A percentile compares a stretch with the other conserved stretches of the same genome.
These are phyloP conservation scores for Penicillium paxilli DNA, from an alignment of 495 filamentous ascomycete genomes.

Conservation along the genomic window DNA sequence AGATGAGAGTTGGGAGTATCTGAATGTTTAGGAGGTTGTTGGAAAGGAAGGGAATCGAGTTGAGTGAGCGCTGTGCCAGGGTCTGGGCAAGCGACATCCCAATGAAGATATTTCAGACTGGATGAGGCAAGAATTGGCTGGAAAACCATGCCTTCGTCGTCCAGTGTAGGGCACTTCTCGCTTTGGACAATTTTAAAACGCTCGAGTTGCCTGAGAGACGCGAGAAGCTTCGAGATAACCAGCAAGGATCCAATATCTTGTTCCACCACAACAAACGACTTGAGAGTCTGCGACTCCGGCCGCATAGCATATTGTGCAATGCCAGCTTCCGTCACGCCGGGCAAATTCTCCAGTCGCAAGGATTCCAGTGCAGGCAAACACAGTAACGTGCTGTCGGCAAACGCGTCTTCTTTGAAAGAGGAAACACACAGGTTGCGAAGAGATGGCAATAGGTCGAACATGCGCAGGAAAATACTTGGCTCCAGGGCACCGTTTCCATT, in stretches of 20 bases:
- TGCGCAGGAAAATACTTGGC: conserved; percentile 65
- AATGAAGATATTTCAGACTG: conserved; percentile 70
- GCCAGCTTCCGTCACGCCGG: conserved; percentile 75
- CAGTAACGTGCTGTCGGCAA: conserved; percentile 69
- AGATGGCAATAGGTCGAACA: conserved; percentile 65
- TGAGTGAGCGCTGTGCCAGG: conserved; percentile 40
- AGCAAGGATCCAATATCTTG: conserved; percentile 65
- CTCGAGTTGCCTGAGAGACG: conserved; percentile 60
- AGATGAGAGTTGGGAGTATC: conserved; percentile 68
- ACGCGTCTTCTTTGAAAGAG: conserved; percentile 67
- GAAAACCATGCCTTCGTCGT: conserved; percentile 59
- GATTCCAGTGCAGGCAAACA: conserved; percentile 71
- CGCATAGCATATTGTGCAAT: conserved; percentile 70
- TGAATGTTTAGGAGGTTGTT: conserved; percentile 32
- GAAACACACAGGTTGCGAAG: conserved; percentile 76
- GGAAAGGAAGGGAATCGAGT: conserved; percentile 41
- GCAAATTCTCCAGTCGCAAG: conserved; percentile 72
- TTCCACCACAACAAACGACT: conserved; percentile 63
- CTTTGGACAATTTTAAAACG: conserved; percentile 73
- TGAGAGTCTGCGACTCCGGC: conserved; percentile 53
- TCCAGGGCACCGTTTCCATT: conserved; percentile 59
- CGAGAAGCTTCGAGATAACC: conserved; percentile 73
- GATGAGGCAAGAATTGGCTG: conserved; percentile 68
- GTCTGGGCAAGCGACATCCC: conserved; percentile 68
- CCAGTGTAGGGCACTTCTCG: conserved; percentile 56